phyloP scores from a whole-genome alignment of 148 eudicot genomes.

The Vaccinium darrowii region DNA sequence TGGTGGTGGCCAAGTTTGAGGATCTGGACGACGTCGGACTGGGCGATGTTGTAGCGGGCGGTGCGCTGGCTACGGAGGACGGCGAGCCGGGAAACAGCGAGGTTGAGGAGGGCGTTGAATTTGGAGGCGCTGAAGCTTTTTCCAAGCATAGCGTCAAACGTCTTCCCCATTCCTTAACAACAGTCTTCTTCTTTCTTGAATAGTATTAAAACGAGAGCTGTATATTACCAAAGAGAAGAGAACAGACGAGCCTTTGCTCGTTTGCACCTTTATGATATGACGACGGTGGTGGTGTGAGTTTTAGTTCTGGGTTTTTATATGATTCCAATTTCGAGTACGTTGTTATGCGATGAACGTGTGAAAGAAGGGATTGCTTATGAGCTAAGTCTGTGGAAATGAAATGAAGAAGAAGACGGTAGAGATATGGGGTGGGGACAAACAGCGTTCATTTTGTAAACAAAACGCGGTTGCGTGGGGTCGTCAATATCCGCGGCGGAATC shows the following conservation, averaged over 20 bases:
- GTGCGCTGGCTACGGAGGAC: slow-evolving; percentile 49
- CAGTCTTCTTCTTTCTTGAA: neutral
- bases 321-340: too few relatives aligned
- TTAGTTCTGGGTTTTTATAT: too few relatives aligned
- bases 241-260: slow-evolving; percentile 19
- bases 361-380: neutral
- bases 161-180: slow-evolving; percentile 41
- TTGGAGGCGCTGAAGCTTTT: slow-evolving; percentile 42
- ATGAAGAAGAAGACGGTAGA: neutral
- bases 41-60: slow-evolving; percentile 34
- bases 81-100: slow-evolving; percentile 46
- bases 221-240: neutral
- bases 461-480: too few relatives aligned
- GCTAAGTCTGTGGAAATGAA: neutral
- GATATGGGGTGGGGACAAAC: neutral
- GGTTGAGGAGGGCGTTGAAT: slow-evolving; percentile 34
- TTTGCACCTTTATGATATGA: slow-evolving; percentile 19
- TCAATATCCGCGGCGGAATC: too few relatives aligned
- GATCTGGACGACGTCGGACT: slow-evolving; percentile 46
- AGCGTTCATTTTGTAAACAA: too few relatives aligned
- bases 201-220: neutral
- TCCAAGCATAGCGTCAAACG: slow-evolving; percentile 45
- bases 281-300: too few relatives aligned
- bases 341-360: neutral
- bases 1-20: slow-evolving; percentile 50